Evolutionary conservation across 441 rosid species (phyloP).

Genomic region (Bocquillonia castaneifolia): DNA sequence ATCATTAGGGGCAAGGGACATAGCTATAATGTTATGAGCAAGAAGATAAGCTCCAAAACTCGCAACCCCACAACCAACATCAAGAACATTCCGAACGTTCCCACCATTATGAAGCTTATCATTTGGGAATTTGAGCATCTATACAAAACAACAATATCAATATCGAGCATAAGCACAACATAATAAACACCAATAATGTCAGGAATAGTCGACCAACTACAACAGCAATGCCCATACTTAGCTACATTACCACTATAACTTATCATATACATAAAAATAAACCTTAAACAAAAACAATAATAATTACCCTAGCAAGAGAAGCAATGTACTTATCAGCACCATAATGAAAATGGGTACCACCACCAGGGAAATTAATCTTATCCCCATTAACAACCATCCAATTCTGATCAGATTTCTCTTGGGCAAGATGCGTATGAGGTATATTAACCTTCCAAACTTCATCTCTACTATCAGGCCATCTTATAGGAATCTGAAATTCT

Average conservation of each 20-base stretch:
- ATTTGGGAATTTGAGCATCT: constrained; percentile 90
- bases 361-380: constrained; percentile 91
- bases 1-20: constrained; percentile 97
- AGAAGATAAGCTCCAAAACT: constrained; percentile 96
- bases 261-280: too few species aligned
- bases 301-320: constrained; percentile 69
- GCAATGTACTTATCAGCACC: constrained; percentile 95
- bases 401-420: constrained; percentile 94
- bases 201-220: too few species aligned
- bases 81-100: constrained; percentile 74
- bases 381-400: constrained; percentile 96
- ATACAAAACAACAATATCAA: constrained; percentile 20
- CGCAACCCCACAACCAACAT: constrained; percentile 97
- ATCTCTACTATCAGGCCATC: constrained; percentile 93
- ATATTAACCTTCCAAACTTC: constrained; percentile 95
- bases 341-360: constrained; percentile 91
- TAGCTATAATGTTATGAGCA: constrained; percentile 66
- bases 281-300: not conserved
- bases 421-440: constrained; percentile 91
- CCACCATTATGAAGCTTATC: constrained; percentile 83
- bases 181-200: not conserved
- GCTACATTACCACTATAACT: too few species aligned
- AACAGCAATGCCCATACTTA: too few species aligned
- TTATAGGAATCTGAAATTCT: constrained; percentile 77
- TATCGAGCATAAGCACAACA: constrained; percentile 24